These are phyloP conservation scores for Candida verbasci DNA, from an alignment of 805 yeast species.

Conservation along the genomic window DNA sequence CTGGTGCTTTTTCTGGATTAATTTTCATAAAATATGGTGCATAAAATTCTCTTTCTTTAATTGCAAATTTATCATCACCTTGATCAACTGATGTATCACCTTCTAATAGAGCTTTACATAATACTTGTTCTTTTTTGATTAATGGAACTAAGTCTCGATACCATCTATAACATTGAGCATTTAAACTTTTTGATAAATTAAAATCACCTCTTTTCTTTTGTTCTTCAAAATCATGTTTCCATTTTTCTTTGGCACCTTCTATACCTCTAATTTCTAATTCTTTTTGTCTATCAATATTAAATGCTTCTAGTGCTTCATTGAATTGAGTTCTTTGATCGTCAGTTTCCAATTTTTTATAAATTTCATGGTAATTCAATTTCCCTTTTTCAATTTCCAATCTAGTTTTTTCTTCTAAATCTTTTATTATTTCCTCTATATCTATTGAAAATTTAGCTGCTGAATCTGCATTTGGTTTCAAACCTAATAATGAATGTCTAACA, in stretches of 20 bases:
- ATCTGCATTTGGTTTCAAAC: constrained; percentile 21
- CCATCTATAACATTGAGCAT: constrained; percentile 83
- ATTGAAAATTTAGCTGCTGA: constrained; percentile 6
- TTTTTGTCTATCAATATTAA: constrained; percentile 73
- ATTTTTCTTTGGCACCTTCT: constrained; percentile 81
- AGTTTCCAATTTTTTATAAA: constrained; percentile 49
- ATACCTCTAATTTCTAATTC: constrained; percentile 73
- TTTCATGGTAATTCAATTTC: constrained; percentile 52
- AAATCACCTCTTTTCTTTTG: constrained; percentile 53
- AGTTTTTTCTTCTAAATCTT: constrained; percentile 14
- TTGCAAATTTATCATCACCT: constrained; percentile 18
- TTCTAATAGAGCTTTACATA: constrained; percentile 45
- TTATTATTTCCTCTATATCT: constrained; percentile 21
- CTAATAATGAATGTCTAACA: constrained; percentile 67
- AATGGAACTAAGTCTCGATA: constrained; percentile 67
- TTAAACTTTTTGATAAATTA: constrained; percentile 43
- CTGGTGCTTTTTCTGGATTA: constrained; percentile 75
- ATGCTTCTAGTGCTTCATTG: constrained; percentile 60
- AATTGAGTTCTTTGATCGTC: constrained; percentile 46
- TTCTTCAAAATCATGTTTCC: constrained; percentile 80
- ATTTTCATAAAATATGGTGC: constrained; percentile 77
- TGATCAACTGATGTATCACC: constrained; percentile 17
- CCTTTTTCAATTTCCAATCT: constrained; percentile 3
- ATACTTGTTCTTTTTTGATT: constrained; percentile 59
- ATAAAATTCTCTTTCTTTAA: constrained; percentile 47